phyloP scores from a whole-genome alignment of 1,284 basidiomycete genomes.

The Sanghuangporus baumii region DNA sequence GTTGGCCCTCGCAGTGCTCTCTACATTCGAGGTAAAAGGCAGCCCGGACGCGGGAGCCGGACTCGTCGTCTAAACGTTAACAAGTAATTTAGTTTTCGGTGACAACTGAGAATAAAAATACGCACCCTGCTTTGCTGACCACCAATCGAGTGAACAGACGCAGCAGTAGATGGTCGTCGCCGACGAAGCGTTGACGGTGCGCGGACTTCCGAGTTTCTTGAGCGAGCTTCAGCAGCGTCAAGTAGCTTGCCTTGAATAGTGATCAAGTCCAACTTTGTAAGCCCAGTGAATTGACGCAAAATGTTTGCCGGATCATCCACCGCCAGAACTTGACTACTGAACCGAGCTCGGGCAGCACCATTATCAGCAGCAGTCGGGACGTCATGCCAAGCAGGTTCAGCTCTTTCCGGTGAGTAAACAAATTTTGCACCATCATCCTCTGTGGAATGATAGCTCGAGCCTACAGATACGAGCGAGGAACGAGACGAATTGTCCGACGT shows the following conservation, averaged over 20 bases:
- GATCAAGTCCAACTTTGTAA: conserved; percentile 62
- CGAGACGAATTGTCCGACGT: conserved; percentile 61
- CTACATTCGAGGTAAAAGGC: conserved; percentile 23
- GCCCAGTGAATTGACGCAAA: conserved; percentile 54
- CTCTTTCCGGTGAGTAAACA: conserved; percentile 42
- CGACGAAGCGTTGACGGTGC: conserved; percentile 56
- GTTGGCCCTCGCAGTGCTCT: conserved; percentile 51
- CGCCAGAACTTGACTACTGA: neutral
- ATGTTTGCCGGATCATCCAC: conserved; percentile 53
- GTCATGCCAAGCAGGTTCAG: conserved; percentile 57
- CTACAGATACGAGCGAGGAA: conserved; percentile 69
- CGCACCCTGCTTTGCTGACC: conserved; percentile 48
- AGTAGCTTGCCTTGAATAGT: conserved; percentile 71
- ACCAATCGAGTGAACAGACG: conserved; percentile 62
- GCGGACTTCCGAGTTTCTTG: conserved; percentile 47
- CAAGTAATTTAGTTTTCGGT: conserved; percentile 13
- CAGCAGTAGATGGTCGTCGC: conserved; percentile 72
- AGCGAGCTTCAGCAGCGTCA: conserved; percentile 49
- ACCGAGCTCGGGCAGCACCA: neutral
- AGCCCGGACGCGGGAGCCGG: conserved; percentile 35
- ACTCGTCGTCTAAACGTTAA: conserved; percentile 43
- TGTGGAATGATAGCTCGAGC: conserved; percentile 80
- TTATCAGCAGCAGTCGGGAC: conserved; percentile 34
- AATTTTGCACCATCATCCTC: conserved; percentile 50
- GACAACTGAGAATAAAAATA: conserved; percentile 12